These are phyloP conservation scores for Primulina eburnea DNA, from an alignment of 257 asterid genomes.

Conservation along the genomic window DNA sequence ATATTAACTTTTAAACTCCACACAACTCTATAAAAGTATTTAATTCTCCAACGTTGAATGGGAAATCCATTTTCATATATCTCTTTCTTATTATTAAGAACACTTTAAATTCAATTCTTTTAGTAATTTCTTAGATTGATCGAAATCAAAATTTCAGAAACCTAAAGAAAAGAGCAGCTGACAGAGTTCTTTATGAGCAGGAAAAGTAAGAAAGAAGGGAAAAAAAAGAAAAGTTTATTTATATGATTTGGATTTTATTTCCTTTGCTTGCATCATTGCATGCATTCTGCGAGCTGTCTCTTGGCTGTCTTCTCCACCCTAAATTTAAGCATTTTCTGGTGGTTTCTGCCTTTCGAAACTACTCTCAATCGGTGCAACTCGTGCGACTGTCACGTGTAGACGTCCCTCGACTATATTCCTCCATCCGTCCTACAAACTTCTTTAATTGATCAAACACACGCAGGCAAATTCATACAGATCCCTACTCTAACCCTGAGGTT, in stretches of 20 bases:
- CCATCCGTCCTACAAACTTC: not conserved
- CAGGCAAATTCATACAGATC: not conserved
- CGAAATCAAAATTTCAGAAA: too few relatives aligned
- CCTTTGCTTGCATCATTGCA: not conserved
- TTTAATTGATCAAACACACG: not conserved
- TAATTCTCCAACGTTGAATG: too few relatives aligned
- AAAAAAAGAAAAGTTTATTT: too few relatives aligned
- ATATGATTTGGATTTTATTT: not conserved
- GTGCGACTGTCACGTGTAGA: not conserved
- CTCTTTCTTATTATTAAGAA: too few relatives aligned
- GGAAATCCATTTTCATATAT: too few relatives aligned
- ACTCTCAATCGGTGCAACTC: not conserved
- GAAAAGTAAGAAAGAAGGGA: too few relatives aligned
- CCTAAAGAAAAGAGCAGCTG: too few relatives aligned
- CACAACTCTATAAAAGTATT: too few relatives aligned
- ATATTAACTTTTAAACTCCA: too few relatives aligned
- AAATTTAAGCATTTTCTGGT: conserved; percentile 1
- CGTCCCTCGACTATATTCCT: not conserved
- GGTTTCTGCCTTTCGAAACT: not conserved
- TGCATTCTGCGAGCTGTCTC: not conserved
- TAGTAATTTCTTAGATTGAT: too few relatives aligned
- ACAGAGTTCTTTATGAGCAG: too few relatives aligned
- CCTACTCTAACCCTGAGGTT: not conserved
- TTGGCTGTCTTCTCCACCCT: not conserved
- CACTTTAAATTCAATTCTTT: too few relatives aligned